These are phyloP conservation scores for Eimeria falciformis DNA, from an alignment of 169 alveolate species.

Conservation along the genomic window DNA sequence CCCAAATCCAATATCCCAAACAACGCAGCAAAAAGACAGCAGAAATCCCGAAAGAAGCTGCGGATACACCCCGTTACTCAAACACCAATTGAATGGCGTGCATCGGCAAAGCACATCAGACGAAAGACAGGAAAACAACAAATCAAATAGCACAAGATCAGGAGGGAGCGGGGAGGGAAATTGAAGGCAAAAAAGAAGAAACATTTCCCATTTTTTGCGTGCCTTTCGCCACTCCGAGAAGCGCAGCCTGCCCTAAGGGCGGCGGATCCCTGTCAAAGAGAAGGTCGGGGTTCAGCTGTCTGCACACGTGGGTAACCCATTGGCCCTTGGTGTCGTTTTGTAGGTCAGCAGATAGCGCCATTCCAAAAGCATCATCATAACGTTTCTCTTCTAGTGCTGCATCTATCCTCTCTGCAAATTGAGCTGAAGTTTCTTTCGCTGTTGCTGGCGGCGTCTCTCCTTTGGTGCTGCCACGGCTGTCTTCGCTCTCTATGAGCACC, in stretches of 20 bases:
- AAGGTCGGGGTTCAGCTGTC: neutral
- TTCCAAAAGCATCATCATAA: conserved; percentile 19
- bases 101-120: no score
- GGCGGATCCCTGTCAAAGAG: conserved; percentile 30
- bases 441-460: conserved; percentile 29
- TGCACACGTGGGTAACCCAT: conserved; percentile 24
- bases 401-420: neutral
- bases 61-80: no score
- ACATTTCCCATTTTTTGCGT: no score
- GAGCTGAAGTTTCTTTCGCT: conserved; percentile 9
- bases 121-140: no score
- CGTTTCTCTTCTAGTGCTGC: neutral
- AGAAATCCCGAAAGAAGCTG: neutral
- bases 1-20: neutral
- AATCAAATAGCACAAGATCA: no score
- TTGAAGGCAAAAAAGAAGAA: no score
- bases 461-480: no score
- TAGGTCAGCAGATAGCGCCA: conserved; percentile 25
- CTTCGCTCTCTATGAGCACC: no score
- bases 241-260: conserved; percentile 25
- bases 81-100: no score
- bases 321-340: conserved; percentile 8
- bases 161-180: no score
- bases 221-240: conserved; percentile 32
- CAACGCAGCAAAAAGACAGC: neutral